These are phyloP conservation scores for Lathyrus tuberosus DNA, from an alignment of 306 rosid species.

Conservation along the genomic window DNA sequence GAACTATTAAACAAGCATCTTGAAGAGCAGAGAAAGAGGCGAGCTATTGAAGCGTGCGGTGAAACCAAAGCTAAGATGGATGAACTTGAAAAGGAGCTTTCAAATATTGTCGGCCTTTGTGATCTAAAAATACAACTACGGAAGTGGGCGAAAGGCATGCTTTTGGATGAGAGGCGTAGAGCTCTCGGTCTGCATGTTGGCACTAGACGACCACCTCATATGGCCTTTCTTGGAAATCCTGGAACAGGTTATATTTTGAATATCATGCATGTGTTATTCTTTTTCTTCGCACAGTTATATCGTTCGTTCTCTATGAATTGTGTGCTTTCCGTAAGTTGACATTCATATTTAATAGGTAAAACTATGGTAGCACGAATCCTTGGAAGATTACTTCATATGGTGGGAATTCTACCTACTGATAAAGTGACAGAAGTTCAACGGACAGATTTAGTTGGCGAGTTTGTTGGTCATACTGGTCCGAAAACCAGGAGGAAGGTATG, in stretches of 20 bases:
- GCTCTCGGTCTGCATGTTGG: slow-evolving; percentile 93
- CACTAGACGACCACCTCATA: slow-evolving; percentile 87
- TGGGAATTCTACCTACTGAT: slow-evolving; percentile 89
- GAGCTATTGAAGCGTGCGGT: slow-evolving; percentile 84
- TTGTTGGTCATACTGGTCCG: slow-evolving; percentile 98
- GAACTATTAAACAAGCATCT: slow-evolving; percentile 62
- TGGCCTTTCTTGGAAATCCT: slow-evolving; percentile 99
- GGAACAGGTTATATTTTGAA: slow-evolving; percentile 71
- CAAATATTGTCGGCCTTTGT: slow-evolving; percentile 82
- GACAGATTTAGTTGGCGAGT: slow-evolving; percentile 96
- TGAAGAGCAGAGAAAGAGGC: slow-evolving; percentile 79
- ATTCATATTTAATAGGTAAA: slow-evolving; percentile 65
- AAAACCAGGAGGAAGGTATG: slow-evolving; percentile 88
- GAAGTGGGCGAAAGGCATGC: slow-evolving; percentile 99
- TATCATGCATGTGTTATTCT: neutral
- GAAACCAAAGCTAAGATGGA: slow-evolving; percentile 93
- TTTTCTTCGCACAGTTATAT: no score
- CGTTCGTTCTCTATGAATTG: neutral
- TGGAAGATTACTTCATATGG: slow-evolving; percentile 91
- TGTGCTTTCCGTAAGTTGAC: slow-evolving; percentile 15
- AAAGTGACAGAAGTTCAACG: slow-evolving; percentile 95
- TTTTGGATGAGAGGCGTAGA: slow-evolving; percentile 97
- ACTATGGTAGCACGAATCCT: slow-evolving; percentile 96
- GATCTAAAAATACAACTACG: slow-evolving; percentile 82
- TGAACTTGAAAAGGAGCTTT: slow-evolving; percentile 77